phyloP scores from a whole-genome alignment of 768 basidiomycete species.

The Russula sp. region DNA sequence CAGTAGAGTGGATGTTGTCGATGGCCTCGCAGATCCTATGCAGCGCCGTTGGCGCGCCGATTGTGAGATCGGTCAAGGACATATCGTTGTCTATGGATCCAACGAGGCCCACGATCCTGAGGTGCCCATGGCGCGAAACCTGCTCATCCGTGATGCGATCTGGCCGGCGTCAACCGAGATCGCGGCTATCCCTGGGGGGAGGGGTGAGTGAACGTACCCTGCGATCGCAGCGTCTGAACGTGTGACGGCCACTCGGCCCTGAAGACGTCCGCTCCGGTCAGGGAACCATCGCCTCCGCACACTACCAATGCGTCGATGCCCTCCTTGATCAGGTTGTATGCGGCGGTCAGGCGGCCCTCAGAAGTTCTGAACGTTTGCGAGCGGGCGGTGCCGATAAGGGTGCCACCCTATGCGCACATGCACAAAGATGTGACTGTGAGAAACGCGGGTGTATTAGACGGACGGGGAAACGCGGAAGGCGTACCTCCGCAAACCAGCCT shows the following conservation, averaged over 20 bases:
- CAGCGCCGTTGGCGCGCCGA: slow-evolving; percentile 91
- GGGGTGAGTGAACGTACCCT: slow-evolving; percentile 41
- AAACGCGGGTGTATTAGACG: background rate
- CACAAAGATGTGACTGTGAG: background rate
- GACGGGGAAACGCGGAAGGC: background rate
- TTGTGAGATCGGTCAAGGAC: slow-evolving; percentile 95
- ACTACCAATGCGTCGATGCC: slow-evolving; percentile 97
- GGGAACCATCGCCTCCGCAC: slow-evolving; percentile 94
- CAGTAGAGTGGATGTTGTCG: slow-evolving; percentile 97
- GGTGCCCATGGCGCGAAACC: slow-evolving; percentile 63
- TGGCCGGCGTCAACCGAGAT: slow-evolving; percentile 27
- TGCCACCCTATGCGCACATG: slow-evolving; percentile 63
- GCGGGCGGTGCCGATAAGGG: slow-evolving; percentile 90
- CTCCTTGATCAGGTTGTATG: slow-evolving; percentile 87
- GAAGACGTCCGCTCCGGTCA: slow-evolving; percentile 94
- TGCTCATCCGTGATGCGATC: slow-evolving; percentile 74
- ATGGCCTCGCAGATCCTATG: slow-evolving; percentile 97
- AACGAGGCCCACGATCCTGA: slow-evolving; percentile 96
- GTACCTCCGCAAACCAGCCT: slow-evolving; percentile 86
- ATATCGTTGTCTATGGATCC: slow-evolving; percentile 99
- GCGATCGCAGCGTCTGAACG: slow-evolving; percentile 55
- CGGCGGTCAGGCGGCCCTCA: slow-evolving; percentile 87
- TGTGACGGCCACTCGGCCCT: slow-evolving; percentile 92
- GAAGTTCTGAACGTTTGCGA: slow-evolving; percentile 75
- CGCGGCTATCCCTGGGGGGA: background rate